phyloP scores from a whole-genome alignment of 2,329 filamentous ascomycete genomes.

The Neonectria faginata region DNA sequence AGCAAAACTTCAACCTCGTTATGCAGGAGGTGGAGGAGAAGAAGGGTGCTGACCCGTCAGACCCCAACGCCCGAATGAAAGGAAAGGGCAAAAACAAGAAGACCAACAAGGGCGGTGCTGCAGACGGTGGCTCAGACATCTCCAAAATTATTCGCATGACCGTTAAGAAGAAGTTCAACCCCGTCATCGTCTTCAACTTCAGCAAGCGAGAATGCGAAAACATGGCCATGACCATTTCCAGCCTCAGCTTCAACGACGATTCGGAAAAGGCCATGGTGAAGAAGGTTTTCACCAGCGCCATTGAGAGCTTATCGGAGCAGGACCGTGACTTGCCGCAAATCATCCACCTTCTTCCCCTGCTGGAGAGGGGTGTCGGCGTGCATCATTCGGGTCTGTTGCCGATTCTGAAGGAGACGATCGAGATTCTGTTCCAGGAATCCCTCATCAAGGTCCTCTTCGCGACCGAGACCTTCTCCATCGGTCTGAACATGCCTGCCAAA shows the following conservation, averaged over 20 bases:
- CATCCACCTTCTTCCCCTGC: slow-evolving; percentile 85
- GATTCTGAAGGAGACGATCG: slow-evolving; percentile 97
- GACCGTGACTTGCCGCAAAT: slow-evolving; percentile 93
- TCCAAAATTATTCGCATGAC: slow-evolving; percentile 99
- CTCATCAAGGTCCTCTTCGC: slow-evolving; percentile 98
- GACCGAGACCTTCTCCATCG: slow-evolving; percentile 98
- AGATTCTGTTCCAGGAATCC: slow-evolving; percentile 98
- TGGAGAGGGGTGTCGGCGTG: slow-evolving; percentile 93
- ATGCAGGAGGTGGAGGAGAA: slow-evolving; percentile 91
- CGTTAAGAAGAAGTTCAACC: slow-evolving; percentile 96
- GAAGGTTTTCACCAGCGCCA: slow-evolving; percentile 93
- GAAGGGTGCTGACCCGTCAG: slow-evolving; percentile 84
- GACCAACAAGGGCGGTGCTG: slow-evolving; percentile 86
- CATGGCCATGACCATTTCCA: slow-evolving; percentile 86
- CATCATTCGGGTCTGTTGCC: slow-evolving; percentile 96
- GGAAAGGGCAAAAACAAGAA: slow-evolving; percentile 94
- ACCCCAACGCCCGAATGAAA: slow-evolving; percentile 82
- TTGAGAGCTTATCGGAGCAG: slow-evolving; percentile 91
- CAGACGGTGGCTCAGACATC: slow-evolving; percentile 81
- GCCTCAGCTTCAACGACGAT: slow-evolving; percentile 93
- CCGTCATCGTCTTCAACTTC: slow-evolving; percentile 99
- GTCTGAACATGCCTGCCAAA: slow-evolving; percentile 98
- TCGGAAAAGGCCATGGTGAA: slow-evolving; percentile 94
- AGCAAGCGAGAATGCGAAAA: slow-evolving; percentile 97
- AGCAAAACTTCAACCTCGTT: slow-evolving; percentile 96